These are phyloP conservation scores for Aspergillus tamarii DNA, from an alignment of 2,329 filamentous ascomycete species.

Conservation along the genomic window DNA sequence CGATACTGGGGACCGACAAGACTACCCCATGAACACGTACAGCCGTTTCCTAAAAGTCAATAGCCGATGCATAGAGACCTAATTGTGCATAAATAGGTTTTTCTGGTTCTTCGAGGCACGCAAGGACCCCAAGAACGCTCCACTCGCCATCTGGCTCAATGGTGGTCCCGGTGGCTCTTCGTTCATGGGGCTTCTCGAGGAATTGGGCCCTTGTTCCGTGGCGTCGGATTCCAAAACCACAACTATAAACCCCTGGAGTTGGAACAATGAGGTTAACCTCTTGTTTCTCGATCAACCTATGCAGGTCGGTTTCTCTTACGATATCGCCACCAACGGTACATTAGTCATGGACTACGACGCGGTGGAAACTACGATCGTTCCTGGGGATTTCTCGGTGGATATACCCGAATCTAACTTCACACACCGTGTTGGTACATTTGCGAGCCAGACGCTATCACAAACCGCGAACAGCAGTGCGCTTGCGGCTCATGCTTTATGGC, in stretches of 20 bases:
- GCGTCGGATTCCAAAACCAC: constrained; percentile 56
- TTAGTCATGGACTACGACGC: constrained; percentile 28
- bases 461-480: constrained; percentile 56
- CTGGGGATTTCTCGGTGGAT: constrained; percentile 26
- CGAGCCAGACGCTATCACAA: constrained; percentile 47
- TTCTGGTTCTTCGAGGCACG: constrained; percentile 68
- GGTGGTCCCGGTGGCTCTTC: constrained; percentile 64
- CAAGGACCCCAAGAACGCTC: constrained; percentile 56
- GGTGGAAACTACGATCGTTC: constrained; percentile 26
- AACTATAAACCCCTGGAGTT: constrained; percentile 61
- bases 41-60: neutral
- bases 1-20: constrained; percentile 43
- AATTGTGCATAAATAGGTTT: constrained; percentile 39
- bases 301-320: constrained; percentile 63
- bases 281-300: constrained; percentile 71
- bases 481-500: constrained; percentile 59
- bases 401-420: constrained; percentile 53
- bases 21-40: constrained; percentile 61
- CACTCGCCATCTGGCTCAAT: constrained; percentile 65
- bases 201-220: constrained; percentile 57
- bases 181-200: constrained; percentile 59
- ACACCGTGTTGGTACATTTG: constrained; percentile 56
- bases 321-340: constrained; percentile 45
- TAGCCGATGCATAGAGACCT: neutral
- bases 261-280: constrained; percentile 67